Conservation (phyloP, 1,284 basidiomycete genomes). For the Ustilago bromivora region DNA sequence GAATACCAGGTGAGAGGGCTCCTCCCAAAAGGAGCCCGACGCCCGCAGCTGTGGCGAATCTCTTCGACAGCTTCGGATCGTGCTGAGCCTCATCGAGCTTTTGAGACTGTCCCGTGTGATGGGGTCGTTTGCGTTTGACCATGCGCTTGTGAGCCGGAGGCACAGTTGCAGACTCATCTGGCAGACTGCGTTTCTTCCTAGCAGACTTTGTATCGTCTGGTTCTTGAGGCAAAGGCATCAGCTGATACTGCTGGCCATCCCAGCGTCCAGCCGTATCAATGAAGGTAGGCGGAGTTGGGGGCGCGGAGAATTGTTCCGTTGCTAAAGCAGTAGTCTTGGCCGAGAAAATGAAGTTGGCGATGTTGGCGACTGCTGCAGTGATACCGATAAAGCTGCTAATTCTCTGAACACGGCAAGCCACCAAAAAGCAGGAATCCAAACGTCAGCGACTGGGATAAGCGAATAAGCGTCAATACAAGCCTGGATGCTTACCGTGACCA, state of each 20-base stretch:
- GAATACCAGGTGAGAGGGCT: slow-evolving; percentile 10
- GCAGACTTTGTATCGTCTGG: neutral
- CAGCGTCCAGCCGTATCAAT: slow-evolving; percentile 32
- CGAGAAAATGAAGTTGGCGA: slow-evolving; percentile 32
- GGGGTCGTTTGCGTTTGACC: slow-evolving; percentile 14
- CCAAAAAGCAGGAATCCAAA: neutral
- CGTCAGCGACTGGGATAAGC: neutral
- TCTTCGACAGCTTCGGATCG: slow-evolving; percentile 5
- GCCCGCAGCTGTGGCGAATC: slow-evolving; percentile 1
- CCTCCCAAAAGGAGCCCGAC: slow-evolving; percentile 14
- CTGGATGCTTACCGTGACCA: slow-evolving; percentile 27
- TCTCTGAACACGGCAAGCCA: neutral
- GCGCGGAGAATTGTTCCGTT: slow-evolving; percentile 22
- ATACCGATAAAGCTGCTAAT: slow-evolving; percentile 23
- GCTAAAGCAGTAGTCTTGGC: slow-evolving; percentile 39
- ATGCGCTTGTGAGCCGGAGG: neutral
- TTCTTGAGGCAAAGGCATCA: slow-evolving; percentile 23
- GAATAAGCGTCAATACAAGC: neutral
- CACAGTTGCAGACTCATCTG: neutral
- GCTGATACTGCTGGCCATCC: slow-evolving; percentile 18
- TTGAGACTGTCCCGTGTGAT: neutral
- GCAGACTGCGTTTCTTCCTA: slow-evolving; percentile 14
- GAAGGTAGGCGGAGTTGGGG: slow-evolving; percentile 40
- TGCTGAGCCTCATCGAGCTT: neutral
- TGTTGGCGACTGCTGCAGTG: slow-evolving; percentile 17